Base-by-base conservation (phyloP, 1,284 basidiomycete genomes). In the Chiua sp. region DNA sequence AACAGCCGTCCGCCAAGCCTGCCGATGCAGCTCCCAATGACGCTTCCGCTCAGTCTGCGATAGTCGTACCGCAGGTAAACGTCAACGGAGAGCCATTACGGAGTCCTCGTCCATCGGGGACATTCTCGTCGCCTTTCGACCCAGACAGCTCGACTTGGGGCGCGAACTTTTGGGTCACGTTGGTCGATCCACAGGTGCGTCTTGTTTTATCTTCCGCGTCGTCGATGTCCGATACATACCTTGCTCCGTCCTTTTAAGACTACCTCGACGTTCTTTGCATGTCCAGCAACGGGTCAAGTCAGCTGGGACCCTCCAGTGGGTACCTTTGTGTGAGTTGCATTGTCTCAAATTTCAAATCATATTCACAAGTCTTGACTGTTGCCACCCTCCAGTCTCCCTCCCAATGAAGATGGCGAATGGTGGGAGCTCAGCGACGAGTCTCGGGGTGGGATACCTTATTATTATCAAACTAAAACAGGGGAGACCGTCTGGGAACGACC, bases 271-370 rank as follows among this genome's bases (percentile, higher is more conserved):
- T 98, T 98, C 79, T 98, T 91, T 75, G 95, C 95, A 22, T 96
- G 94, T 76, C 96, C 96, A 46, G 87, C 93, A 1, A 92, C 93
- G 22, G 95, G 95, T 15, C 88, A 96, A 72, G 94, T 95, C 60
- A 91, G 90, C 69, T 98, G 95, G 95, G 91, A 94, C 69, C 87
- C 94, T 5, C 94, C 94, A 7, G 83, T 89, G n/a, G 93, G 94
- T 18, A 90, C 92, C 55, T 94, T 95, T 73, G 89, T 96, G 91
- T 92, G 72, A 74, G 87, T 80, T 49, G 35, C 33, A 44, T 51
- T 51, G 22, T 57, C 42, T 18, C 51, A 23, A 47, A 57, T 67
- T 67, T 57, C 59, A 65, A 68, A 60, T 63, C n/a, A 2, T 32
- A 33, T 42, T 23, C 48, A 53, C 59, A 48, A 60, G 46, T 51